phyloP scores from a whole-genome alignment of 495 filamentous ascomycete species.

The Mycothermus thermophilus region DNA sequence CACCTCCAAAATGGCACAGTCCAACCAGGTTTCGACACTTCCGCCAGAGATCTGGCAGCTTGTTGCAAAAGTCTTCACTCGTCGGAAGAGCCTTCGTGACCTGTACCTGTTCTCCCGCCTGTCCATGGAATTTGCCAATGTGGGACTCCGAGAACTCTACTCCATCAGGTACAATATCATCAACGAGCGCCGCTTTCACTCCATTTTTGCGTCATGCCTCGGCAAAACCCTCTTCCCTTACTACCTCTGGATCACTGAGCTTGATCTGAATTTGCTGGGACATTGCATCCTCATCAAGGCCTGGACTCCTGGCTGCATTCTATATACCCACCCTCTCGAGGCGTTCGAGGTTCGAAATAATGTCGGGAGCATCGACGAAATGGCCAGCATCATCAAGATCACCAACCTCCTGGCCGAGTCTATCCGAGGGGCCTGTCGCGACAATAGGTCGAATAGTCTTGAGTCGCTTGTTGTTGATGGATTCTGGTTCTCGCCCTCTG shows the following conservation, averaged over 20 bases:
- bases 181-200: too few species aligned
- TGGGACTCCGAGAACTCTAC: slow-evolving; percentile 51
- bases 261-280: slow-evolving; percentile 44
- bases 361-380: slow-evolving; percentile 4
- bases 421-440: too few species aligned
- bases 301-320: slow-evolving; percentile 22
- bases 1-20: too few species aligned
- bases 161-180: slow-evolving; percentile 26
- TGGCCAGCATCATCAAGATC: slow-evolving; percentile 13
- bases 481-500: slow-evolving; percentile 12
- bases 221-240: slow-evolving; percentile 54
- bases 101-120: slow-evolving; percentile 43
- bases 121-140: slow-evolving; percentile 36
- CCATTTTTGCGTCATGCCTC: slow-evolving; percentile 52
- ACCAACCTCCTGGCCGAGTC: slow-evolving; percentile 21
- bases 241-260: slow-evolving; percentile 51
- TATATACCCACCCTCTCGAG: slow-evolving; percentile 36
- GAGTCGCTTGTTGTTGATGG: too few species aligned
- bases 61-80: slow-evolving; percentile 42
- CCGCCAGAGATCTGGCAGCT: slow-evolving; percentile 48
- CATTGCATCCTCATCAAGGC: slow-evolving; percentile 39
- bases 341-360: slow-evolving; percentile 15
- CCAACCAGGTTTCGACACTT: too few species aligned
- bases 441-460: too few species aligned
- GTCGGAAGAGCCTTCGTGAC: slow-evolving; percentile 37